Conservation (phyloP, 768 basidiomycete species). For the Termitomyces sp. region DNA sequence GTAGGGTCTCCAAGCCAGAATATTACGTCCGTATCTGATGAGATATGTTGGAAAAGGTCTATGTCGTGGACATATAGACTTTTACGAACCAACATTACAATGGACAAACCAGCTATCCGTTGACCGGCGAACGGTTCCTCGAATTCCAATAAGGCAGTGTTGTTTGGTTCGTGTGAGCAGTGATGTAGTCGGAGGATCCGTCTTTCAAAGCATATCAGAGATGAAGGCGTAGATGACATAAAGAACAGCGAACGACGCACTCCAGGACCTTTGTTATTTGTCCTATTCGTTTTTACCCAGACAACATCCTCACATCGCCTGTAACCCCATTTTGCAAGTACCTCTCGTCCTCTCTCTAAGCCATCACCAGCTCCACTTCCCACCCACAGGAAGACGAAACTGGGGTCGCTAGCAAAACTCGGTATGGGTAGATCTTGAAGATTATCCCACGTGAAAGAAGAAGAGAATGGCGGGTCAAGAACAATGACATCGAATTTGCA, state of each 20-base stretch:
- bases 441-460: constrained; percentile 81
- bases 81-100: constrained; percentile 84
- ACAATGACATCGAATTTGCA: constrained; percentile 89
- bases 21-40: constrained; percentile 87
- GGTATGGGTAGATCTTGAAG: constrained; percentile 81
- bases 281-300: constrained; percentile 91
- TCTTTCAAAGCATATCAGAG: constrained; percentile 34
- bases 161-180: constrained; percentile 89
- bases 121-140: constrained; percentile 91
- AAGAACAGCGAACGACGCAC: constrained; percentile 34
- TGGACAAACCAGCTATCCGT: constrained; percentile 97
- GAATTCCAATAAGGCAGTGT: constrained; percentile 95
- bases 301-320: constrained; percentile 96
- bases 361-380: constrained; percentile 88
- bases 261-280: constrained; percentile 66
- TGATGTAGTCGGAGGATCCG: constrained; percentile 81
- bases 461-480: constrained; percentile 86
- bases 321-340: constrained; percentile 93
- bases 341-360: constrained; percentile 85
- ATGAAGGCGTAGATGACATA: not conserved
- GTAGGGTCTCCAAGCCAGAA: constrained; percentile 91
- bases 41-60: constrained; percentile 6
- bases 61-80: not conserved
- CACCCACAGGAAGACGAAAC: constrained; percentile 95
- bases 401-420: constrained; percentile 81